phyloP scores from a whole-genome alignment of 164 flowering plant species.

The Tetrastigma voinierianum region DNA sequence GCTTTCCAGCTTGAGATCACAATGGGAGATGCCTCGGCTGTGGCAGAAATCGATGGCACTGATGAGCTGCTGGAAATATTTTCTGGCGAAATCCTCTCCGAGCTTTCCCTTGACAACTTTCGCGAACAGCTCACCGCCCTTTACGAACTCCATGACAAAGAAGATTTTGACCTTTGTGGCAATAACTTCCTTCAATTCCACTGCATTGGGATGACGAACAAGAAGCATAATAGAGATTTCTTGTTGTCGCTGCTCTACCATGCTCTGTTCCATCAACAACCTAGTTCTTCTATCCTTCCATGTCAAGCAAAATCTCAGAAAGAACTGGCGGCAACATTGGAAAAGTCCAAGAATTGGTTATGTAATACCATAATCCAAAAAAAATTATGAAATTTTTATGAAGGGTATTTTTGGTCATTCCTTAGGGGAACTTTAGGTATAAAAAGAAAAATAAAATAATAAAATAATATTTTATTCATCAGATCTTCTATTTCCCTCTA shows the following conservation, averaged over 20 bases:
- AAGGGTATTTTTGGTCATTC: no score
- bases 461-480: no score
- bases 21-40: slow-evolving; percentile 55
- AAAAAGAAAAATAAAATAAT: no score
- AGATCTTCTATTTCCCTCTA: no score
- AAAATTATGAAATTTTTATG: no score
- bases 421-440: no score
- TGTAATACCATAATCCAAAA: no score
- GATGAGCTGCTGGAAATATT: slow-evolving; percentile 52
- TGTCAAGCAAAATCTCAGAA: no score
- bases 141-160: slow-evolving; percentile 51
- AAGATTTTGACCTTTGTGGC: slow-evolving; percentile 48
- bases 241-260: slow-evolving; percentile 45
- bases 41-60: slow-evolving; percentile 56
- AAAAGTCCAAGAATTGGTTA: no score
- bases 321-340: no score
- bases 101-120: slow-evolving; percentile 41
- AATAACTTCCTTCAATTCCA: slow-evolving; percentile 51
- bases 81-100: slow-evolving; percentile 42
- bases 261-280: slow-evolving; percentile 16
- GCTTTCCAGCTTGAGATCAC: slow-evolving; percentile 61
- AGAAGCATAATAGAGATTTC: slow-evolving; percentile 55
- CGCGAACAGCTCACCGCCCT: slow-evolving; percentile 55
- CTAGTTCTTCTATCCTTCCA: no score
- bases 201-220: slow-evolving; percentile 51